These are phyloP conservation scores for Cyclotella kingstonii DNA, from an alignment of 108 stramenopile species.

Conservation along the genomic window DNA sequence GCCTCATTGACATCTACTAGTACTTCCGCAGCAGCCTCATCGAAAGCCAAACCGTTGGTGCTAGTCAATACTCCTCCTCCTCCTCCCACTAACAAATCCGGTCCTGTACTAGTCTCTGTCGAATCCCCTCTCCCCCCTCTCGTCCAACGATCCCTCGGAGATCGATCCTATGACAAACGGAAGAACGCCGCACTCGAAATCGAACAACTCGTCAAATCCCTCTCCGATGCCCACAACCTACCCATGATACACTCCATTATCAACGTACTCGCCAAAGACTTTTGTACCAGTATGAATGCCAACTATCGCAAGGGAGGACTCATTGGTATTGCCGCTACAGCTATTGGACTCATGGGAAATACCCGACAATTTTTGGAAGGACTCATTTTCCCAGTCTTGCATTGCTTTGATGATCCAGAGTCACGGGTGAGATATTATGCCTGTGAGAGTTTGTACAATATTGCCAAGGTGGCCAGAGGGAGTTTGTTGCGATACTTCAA, in stretches of 20 bases:
- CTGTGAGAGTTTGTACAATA: slow-evolving; percentile 97
- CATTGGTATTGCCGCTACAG: slow-evolving; percentile 94
- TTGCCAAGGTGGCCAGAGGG: slow-evolving; percentile 94
- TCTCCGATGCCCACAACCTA: slow-evolving; percentile 82
- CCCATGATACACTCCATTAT: slow-evolving; percentile 84
- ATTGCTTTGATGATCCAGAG: slow-evolving; percentile 98
- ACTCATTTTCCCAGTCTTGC: slow-evolving; percentile 93
- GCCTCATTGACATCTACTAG: no score
- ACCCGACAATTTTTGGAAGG: slow-evolving; percentile 71
- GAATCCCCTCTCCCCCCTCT: slow-evolving; percentile 83
- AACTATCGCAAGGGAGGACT: slow-evolving; percentile 98
- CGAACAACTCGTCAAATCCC: slow-evolving; percentile 87
- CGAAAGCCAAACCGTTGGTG: no score
- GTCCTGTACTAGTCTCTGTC: slow-evolving; percentile 45
- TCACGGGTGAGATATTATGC: slow-evolving; percentile 97
- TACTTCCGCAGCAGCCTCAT: slow-evolving; percentile 17
- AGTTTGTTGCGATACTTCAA: slow-evolving; percentile 88
- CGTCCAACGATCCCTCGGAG: slow-evolving; percentile 88
- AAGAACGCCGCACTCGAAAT: slow-evolving; percentile 98
- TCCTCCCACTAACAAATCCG: slow-evolving; percentile 13
- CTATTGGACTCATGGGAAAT: slow-evolving; percentile 89
- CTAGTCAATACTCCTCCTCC: slow-evolving; percentile 1
- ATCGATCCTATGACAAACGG: slow-evolving; percentile 98
- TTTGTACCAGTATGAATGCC: slow-evolving; percentile 94
- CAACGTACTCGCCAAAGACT: slow-evolving; percentile 89